Conservation (phyloP, 2,329 filamentous ascomycete species). For the Grosmannia serpens region DNA sequence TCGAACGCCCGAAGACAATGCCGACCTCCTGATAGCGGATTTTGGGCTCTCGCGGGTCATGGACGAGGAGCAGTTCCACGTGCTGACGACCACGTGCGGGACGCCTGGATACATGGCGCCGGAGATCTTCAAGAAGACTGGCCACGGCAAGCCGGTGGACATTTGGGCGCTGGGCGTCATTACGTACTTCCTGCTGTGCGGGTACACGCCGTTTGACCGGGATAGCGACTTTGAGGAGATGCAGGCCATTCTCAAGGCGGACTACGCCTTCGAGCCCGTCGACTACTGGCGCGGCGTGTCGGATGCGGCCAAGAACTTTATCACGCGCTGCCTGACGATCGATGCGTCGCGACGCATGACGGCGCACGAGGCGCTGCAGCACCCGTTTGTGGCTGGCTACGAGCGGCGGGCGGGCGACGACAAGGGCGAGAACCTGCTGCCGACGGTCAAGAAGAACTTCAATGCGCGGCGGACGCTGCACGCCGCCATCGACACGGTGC, state of each 20-base stretch:
- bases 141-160: conserved; percentile 95
- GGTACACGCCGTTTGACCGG: conserved; percentile 95
- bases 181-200: conserved; percentile 95
- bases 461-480: conserved; percentile 58
- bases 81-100: conserved; percentile 92
- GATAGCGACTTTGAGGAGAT: conserved; percentile 98
- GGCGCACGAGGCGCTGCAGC: conserved; percentile 64
- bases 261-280: conserved; percentile 87
- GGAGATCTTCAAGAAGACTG: conserved; percentile 98
- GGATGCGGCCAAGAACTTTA: conserved; percentile 77
- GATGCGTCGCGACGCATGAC: conserved; percentile 83
- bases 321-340: conserved; percentile 81
- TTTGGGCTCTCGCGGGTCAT: conserved; percentile 95
- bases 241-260: conserved; percentile 94
- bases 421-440: conserved; percentile 51
- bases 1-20: conserved; percentile 93
- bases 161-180: conserved; percentile 98
- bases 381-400: conserved; percentile 51
- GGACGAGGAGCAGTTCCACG: conserved; percentile 98
- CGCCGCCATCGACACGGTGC: conserved; percentile 59
- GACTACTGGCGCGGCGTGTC: conserved; percentile 98
- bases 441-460: conserved; percentile 64
- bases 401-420: conserved; percentile 23
- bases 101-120: conserved; percentile 99
- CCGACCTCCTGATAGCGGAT: conserved; percentile 91